Conservation (phyloP, 2,329 filamentous ascomycete species). For the Colletotrichum agaves region DNA sequence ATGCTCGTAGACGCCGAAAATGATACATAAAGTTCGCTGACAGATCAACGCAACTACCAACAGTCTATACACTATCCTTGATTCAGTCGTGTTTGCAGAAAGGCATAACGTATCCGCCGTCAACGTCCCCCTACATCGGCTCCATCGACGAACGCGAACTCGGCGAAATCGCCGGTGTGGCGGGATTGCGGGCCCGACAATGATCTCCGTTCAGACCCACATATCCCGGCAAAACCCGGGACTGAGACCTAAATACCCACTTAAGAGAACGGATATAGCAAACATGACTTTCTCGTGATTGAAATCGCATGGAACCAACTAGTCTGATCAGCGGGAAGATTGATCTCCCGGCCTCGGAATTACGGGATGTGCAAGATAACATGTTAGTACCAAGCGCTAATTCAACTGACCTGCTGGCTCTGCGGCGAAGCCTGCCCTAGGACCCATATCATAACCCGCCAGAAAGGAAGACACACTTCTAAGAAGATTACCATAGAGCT, state of each 20-base stretch:
- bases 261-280: not conserved
- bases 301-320: not conserved
- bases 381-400: slow-evolving; percentile 39
- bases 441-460: not conserved
- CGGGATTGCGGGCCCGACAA: no score
- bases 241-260: not conserved
- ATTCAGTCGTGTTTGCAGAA: no score
- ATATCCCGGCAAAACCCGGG: not conserved
- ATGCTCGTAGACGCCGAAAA: no score
- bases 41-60: no score
- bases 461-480: no score
- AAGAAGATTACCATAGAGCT: no score
- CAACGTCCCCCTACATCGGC: no score
- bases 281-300: not conserved
- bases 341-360: slow-evolving; percentile 38
- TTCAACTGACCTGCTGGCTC: slow-evolving; percentile 31
- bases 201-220: not conserved
- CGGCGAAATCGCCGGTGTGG: no score
- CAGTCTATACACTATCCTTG: no score
- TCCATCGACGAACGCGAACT: no score
- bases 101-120: no score
- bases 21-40: no score
- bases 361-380: slow-evolving; percentile 13
- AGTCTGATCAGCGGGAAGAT: slow-evolving; percentile 34
- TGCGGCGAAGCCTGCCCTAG: fast-evolving